These are phyloP conservation scores for Colletotrichum trifolii DNA, from an alignment of 2,329 filamentous ascomycete genomes.

Conservation along the genomic window DNA sequence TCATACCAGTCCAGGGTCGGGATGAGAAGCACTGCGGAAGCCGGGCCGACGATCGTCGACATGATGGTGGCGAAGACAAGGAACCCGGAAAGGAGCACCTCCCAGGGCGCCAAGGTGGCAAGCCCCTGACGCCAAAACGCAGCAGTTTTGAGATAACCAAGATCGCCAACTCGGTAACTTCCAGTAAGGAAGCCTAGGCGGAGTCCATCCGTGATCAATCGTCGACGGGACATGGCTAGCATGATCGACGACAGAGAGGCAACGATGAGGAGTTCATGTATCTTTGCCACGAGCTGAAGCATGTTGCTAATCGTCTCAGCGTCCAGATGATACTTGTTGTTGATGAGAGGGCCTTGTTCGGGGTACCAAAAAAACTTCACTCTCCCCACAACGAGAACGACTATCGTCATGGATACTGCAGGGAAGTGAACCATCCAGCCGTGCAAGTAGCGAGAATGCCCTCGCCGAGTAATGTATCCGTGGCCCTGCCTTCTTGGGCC, in stretches of 20 bases:
- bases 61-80: constrained; percentile 15
- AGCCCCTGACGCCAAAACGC: constrained; percentile 15
- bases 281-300: constrained; percentile 20
- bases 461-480: too few relatives aligned
- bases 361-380: too few relatives aligned
- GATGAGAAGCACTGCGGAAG: constrained; percentile 23
- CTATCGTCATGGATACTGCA: too few relatives aligned
- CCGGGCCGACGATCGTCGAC: constrained; percentile 15
- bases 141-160: constrained; percentile 8
- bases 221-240: constrained; percentile 2
- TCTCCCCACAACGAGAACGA: too few relatives aligned
- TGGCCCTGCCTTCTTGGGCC: too few relatives aligned
- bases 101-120: background rate
- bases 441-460: too few relatives aligned
- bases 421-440: too few relatives aligned
- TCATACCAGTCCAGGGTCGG: constrained; percentile 9
- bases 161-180: constrained; percentile 20
- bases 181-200: constrained; percentile 25
- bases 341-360: background rate
- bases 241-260: constrained; percentile 9
- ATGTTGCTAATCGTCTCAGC: constrained; percentile 13
- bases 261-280: constrained; percentile 20
- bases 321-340: background rate
- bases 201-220: constrained; percentile 6
- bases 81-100: background rate